Base-by-base conservation (phyloP, 257 asterid genomes). In the Linaria vulgaris region DNA sequence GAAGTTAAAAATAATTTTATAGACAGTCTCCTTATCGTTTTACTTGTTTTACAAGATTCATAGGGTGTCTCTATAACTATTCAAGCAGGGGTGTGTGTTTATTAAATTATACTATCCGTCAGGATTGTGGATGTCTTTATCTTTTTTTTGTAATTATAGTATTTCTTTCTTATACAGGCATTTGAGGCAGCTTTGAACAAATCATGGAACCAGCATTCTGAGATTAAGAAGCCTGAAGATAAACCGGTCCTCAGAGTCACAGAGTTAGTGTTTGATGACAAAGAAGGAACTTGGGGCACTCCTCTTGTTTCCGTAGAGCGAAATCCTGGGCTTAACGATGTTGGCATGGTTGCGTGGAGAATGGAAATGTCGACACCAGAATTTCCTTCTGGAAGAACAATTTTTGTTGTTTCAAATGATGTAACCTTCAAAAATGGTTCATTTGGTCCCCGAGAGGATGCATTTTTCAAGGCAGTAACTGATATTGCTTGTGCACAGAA, bases 331-430 rank as follows among this genome's bases (percentile, higher is more conserved):
- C 70, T 78, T 63, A 94, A 94, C 69, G 95, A 90, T 37, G 85
- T 94, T 63, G 99, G 99, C 63, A 85, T 94, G 97, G 96, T 94
- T 55, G 97, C 99, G 24, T 94, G 99, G 97, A 78, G 74, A 21
- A 75, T 94, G 88, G 92, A 90, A 72, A 94, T 94, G 90, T 84
- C 74, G 54, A 94, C 99, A 17, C 97, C 99, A 0, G 99, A 94
- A 75, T 94, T 90, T 64, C 96, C 99, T 71, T 76, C 85, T 14
- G 99, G 97, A 63, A 74, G 99, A 71, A 81, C 90, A 25, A 81
- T 94, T 68, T 71, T 94, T 55, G 72, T 90, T 17, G 87, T 94
- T 51, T 76, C 99, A 17, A 94, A 94, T 59, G 99, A 94, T 24
- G 99, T 90, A 13, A 90, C 96, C 68, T 90, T 84, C 83, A 85